A percentile compares a stretch with the other conserved stretches of the same genome.
These are phyloP conservation scores for Blastomyces emzantsi DNA, from an alignment of 2,329 filamentous ascomycete species.

Conservation along the genomic window DNA sequence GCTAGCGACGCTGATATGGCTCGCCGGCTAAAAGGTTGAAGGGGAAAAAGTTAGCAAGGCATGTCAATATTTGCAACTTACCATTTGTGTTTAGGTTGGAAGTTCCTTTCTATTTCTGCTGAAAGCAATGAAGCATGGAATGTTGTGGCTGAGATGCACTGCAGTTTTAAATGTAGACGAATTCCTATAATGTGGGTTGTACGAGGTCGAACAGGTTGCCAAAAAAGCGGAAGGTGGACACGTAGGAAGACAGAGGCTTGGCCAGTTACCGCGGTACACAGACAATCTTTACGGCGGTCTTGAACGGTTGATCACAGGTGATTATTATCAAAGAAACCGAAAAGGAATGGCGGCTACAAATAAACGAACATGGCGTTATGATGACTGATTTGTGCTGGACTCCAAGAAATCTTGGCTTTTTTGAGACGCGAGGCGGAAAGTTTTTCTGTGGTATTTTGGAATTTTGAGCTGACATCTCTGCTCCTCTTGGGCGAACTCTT, in stretches of 20 bases:
- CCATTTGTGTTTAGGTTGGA: background rate
- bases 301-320: slow-evolving; percentile 6
- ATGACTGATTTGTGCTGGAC: slow-evolving; percentile 5
- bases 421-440: slow-evolving; percentile 1
- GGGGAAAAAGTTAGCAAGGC: background rate
- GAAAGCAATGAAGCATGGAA: background rate
- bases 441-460: slow-evolving; percentile 7
- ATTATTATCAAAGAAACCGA: slow-evolving; percentile 1
- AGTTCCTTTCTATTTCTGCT: background rate
- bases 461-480: slow-evolving; percentile 10
- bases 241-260: background rate
- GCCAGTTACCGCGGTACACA: background rate
- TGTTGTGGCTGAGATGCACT: background rate
- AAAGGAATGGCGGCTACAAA: slow-evolving; percentile 16
- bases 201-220: background rate
- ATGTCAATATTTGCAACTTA: background rate
- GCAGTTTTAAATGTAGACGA: background rate
- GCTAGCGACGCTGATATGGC: background rate
- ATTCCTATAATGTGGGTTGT: background rate
- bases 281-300: slow-evolving; percentile 7
- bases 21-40: background rate
- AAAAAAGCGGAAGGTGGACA: slow-evolving; percentile 1
- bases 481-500: slow-evolving; percentile 25
- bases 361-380: slow-evolving; percentile 8
- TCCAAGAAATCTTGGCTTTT: background rate